Conservation (phyloP, 2,329 filamentous ascomycete species). For the Stachybotrys chlorohalonatus region DNA sequence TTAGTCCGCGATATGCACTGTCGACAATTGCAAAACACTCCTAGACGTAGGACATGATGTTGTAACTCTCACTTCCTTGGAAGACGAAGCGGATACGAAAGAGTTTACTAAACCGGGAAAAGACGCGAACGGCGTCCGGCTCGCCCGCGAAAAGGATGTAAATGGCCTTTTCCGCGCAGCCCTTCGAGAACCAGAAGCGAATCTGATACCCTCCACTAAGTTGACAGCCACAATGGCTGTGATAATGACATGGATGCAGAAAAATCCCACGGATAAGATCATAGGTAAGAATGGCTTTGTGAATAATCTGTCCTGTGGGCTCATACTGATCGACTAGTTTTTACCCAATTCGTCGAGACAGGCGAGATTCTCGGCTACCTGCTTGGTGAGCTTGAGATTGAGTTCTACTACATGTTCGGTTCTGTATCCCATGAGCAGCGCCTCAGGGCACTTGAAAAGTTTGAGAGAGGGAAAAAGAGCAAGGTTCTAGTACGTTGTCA, state of each 20-base stretch:
- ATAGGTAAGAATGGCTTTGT: conserved; percentile 18
- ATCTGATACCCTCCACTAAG: conserved; percentile 19
- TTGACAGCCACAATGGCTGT: conserved; percentile 19
- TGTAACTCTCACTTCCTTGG: not conserved
- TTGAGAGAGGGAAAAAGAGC: conserved; percentile 3
- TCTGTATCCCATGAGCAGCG: conserved; percentile 9
- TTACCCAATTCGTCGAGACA: conserved; percentile 21
- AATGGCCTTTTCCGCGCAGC: conserved; percentile 14
- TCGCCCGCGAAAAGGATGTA: not conserved
- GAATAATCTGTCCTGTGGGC: accelerated
- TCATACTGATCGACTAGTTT: conserved; percentile 17
- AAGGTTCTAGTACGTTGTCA: conserved; percentile 26
- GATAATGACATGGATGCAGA: conserved; percentile 18
- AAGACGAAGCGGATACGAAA: accelerated
- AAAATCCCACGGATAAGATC: conserved; percentile 26
- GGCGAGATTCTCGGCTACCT: conserved; percentile 25
- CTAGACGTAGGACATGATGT: not conserved
- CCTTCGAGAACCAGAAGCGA: not conserved
- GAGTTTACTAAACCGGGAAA: conserved; percentile 9
- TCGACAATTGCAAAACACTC: not conserved
- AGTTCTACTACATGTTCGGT: conserved; percentile 29
- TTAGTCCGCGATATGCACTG: not conserved
- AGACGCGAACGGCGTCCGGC: conserved; percentile 11
- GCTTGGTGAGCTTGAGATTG: conserved; percentile 15
- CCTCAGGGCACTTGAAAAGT: conserved; percentile 8